These are phyloP conservation scores for Myxozyma monticola DNA, from an alignment of 805 yeast species.

Conservation along the genomic window DNA sequence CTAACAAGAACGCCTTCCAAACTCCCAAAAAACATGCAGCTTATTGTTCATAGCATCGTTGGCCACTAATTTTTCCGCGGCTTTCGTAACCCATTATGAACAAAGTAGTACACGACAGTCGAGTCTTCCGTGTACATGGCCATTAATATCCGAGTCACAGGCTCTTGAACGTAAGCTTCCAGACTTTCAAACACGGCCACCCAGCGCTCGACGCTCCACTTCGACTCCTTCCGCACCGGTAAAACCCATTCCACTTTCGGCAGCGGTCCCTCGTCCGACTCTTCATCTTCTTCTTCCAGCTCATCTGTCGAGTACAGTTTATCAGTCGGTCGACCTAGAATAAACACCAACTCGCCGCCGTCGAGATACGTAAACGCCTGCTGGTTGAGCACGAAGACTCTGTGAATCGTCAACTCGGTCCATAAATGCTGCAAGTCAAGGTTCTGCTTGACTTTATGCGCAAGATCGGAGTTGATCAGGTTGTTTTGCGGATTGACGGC, in stretches of 20 bases:
- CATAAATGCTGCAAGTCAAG: constrained; percentile 43
- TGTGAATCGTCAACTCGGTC: constrained; percentile 34
- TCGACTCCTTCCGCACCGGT: constrained; percentile 33
- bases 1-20: too few relatives aligned
- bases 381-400: constrained; percentile 12
- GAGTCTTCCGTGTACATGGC: constrained; percentile 46
- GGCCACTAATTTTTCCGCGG: constrained; percentile 41
- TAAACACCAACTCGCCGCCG: constrained; percentile 9
- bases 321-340: constrained; percentile 40
- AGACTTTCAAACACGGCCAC: constrained; percentile 36
- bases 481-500: constrained; percentile 12
- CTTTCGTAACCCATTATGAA: constrained; percentile 42
- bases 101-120: constrained; percentile 46
- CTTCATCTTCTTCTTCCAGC: constrained; percentile 2
- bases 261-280: background rate
- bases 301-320: constrained; percentile 40
- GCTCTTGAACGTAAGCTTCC: constrained; percentile 14
- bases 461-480: constrained; percentile 16
- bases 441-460: constrained; percentile 35
- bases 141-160: constrained; percentile 39
- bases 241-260: constrained; percentile 33
- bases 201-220: constrained; percentile 41
- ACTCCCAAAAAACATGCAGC: too few relatives aligned
- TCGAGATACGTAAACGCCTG: constrained; percentile 7
- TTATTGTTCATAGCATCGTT: too few relatives aligned